Evolutionary conservation across 441 rosid genomes (phyloP), one percentile per base, ranked within the genome.

Genomic region (Theobroma grandiflorum): DNA sequence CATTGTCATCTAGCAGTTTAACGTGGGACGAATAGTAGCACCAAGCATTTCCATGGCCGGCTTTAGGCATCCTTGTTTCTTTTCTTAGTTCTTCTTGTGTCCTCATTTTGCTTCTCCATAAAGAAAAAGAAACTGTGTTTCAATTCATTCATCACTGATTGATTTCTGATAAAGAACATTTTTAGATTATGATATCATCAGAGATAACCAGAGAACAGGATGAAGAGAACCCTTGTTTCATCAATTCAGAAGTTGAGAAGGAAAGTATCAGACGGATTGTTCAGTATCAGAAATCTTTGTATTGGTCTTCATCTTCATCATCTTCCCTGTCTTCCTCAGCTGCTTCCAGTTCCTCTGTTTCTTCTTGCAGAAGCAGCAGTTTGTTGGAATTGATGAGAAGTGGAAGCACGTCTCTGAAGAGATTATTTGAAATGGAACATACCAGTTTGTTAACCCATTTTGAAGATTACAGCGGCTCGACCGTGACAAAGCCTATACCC

Each of bases 361-460:
- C 85, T 20, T 80, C 82, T 6, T 76, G 74, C 31, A 64, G 59
- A 79, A 83, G 86, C 33, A 80, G 78, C 62, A 81, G 81, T 59
- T 74, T 90, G 74, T 35, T 87, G 26, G 82, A 84, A 9, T 68
- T 86, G 76, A 88, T 86, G 93, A 86, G 74, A 81, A 74, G 72
- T 12, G 88, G 89, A 62, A 85, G 81, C 82, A 79, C 85, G 0
- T 86, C 91, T 22, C 35, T 86, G 55, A 50, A 42, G 78, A 87
- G 94, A 78, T 67, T 90, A 35, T 87, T 85, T 62, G 87, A 85
- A 72, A 90, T 85, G 89, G 87, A 86, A 74, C 89, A 85, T n/a
- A 84, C 86, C 0, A 82, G 87, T 78, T 84, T 88, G 74, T 80
- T 84, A 9, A 80, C 78, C 38, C 79, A 85, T 81, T 86, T 88